phyloP scores from a whole-genome alignment of 169 alveolate species.

The Babesia gibsoni region DNA sequence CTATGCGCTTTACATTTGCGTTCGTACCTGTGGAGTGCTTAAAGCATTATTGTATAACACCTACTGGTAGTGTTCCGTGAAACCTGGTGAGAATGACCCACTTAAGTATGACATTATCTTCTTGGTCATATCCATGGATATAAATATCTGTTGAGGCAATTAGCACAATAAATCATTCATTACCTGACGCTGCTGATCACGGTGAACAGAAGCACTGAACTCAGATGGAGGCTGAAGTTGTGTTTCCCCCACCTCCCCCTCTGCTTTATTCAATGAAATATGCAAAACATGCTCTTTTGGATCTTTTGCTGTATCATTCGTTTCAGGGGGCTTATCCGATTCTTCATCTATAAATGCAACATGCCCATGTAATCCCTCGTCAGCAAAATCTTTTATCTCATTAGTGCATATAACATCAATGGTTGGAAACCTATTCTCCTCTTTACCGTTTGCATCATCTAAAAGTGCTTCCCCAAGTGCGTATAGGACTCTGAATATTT shows the following conservation, averaged over 20 bases:
- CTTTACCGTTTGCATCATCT: background rate
- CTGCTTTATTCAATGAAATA: background rate
- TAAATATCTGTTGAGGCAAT: background rate
- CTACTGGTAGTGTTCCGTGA: constrained; percentile 48
- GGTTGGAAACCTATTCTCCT: background rate
- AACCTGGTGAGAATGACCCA: constrained; percentile 21
- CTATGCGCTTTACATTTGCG: constrained; percentile 37
- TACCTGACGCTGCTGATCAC: constrained; percentile 25
- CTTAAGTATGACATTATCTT: constrained; percentile 37
- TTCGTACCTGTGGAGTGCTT: background rate
- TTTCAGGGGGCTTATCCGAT: background rate
- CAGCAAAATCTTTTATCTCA: constrained; percentile 18
- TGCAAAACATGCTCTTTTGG: background rate
- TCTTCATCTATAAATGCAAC: background rate
- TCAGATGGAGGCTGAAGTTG: background rate
- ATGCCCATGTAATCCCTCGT: background rate
- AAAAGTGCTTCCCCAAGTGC: background rate
- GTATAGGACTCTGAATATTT: constrained; percentile 37
- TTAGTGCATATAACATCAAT: constrained; percentile 23
- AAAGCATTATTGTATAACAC: background rate
- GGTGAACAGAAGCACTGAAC: background rate
- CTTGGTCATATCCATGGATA: constrained; percentile 45
- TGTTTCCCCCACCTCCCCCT: background rate
- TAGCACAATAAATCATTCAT: background rate
- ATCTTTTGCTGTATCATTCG: background rate